Conservation (phyloP, 106 monocot genomes). For the Allium cepa region DNA sequence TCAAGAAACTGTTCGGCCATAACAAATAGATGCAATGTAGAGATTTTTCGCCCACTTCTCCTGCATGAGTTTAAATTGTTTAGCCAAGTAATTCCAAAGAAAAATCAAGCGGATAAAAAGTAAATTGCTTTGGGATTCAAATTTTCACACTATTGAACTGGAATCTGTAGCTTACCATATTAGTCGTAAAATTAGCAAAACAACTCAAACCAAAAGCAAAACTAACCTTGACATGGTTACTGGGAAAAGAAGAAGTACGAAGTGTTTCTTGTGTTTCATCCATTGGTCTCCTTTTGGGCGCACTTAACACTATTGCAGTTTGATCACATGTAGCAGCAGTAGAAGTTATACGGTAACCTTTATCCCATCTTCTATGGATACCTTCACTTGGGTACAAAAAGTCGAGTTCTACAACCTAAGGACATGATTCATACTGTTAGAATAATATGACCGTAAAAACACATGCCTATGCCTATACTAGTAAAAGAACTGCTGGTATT, state of each 20-base stretch:
- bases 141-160: too few species aligned
- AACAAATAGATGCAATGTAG: slow-evolving; percentile 76
- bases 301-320: slow-evolving; percentile 75
- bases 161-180: not conserved
- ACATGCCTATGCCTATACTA: too few species aligned
- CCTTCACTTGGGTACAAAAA: slow-evolving; percentile 88
- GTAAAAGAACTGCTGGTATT: too few species aligned
- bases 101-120: too few species aligned
- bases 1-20: slow-evolving; percentile 79
- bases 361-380: slow-evolving; percentile 79
- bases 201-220: not conserved
- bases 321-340: slow-evolving; percentile 86
- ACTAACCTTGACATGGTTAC: slow-evolving; percentile 77
- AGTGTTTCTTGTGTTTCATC: slow-evolving; percentile 93
- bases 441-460: too few species aligned
- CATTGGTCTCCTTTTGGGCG: slow-evolving; percentile 59
- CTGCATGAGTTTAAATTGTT: slow-evolving; percentile 23
- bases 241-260: slow-evolving; percentile 77
- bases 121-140: too few species aligned
- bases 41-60: slow-evolving; percentile 90
- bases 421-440: too few species aligned
- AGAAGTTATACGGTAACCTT: slow-evolving; percentile 78
- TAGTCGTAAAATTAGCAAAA: too few species aligned
- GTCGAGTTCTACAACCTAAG: slow-evolving; percentile 77
- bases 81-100: not conserved